phyloP scores from a whole-genome alignment of 1,284 basidiomycete species.

The Cryptococcus sp. region DNA sequence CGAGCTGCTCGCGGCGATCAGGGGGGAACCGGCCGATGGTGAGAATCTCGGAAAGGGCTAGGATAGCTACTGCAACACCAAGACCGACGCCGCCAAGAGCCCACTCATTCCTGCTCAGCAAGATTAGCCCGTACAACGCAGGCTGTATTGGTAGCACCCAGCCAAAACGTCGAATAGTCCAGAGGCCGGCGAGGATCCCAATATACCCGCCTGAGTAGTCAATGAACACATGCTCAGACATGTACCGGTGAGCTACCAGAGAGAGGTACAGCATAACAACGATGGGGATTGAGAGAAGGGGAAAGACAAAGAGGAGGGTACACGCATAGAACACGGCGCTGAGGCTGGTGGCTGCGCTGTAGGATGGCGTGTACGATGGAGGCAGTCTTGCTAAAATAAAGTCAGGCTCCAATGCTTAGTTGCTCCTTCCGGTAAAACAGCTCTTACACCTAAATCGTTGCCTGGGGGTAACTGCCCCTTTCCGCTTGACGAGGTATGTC shows the following conservation, averaged over 20 bases:
- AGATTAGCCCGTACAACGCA: constrained; percentile 65
- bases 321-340: constrained; percentile 66
- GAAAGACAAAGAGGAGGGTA: constrained; percentile 68
- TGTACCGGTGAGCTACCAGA: constrained; percentile 68
- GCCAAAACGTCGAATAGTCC: constrained; percentile 64
- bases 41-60: constrained; percentile 24
- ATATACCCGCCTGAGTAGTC: constrained; percentile 63
- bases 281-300: constrained; percentile 68
- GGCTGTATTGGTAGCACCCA: constrained; percentile 60
- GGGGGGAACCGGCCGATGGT: constrained; percentile 14
- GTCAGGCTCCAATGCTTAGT: constrained; percentile 1
- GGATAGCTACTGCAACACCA: constrained; percentile 55
- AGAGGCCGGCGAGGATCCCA: constrained; percentile 67
- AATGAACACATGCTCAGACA: constrained; percentile 69
- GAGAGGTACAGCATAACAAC: constrained; percentile 64
- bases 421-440: too few relatives aligned
- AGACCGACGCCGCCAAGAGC: constrained; percentile 64
- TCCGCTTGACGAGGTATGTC: constrained; percentile 57
- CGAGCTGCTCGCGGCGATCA: not conserved
- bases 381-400: constrained; percentile 62
- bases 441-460: constrained; percentile 69
- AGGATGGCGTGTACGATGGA: constrained; percentile 64
- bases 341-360: constrained; percentile 62
- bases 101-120: constrained; percentile 65
- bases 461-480: constrained; percentile 64